Percentiles rank a stretch among this genome's conserved stretches.
Conservation (phyloP, 805 yeast species). For the Pichia thaimueangensis region DNA sequence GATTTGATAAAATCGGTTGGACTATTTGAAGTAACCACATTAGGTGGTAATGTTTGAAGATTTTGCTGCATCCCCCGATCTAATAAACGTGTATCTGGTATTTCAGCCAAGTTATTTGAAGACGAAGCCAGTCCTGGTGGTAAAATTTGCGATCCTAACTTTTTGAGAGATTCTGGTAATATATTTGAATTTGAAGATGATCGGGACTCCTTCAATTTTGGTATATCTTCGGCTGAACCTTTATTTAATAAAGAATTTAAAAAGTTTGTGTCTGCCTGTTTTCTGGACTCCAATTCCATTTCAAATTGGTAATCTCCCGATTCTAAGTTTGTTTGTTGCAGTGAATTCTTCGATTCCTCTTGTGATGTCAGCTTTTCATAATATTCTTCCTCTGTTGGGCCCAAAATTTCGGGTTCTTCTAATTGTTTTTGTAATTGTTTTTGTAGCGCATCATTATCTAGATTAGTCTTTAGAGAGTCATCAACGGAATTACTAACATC, state of each 20-base stretch:
- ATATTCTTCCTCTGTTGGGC: conserved; percentile 14
- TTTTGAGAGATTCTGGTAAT: not conserved
- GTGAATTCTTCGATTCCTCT: not conserved
- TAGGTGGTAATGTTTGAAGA: not conserved
- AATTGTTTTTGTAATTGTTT: conserved; percentile 8
- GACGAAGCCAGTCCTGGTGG: conserved; percentile 1
- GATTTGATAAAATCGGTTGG: not conserved
- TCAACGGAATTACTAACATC: not conserved
- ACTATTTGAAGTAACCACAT: not conserved
- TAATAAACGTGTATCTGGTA: not conserved
- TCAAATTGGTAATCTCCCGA: conserved; percentile 18
- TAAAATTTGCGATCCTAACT: not conserved
- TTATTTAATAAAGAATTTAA: conserved; percentile 17
- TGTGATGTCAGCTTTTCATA: not conserved
- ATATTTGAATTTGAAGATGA: not conserved
- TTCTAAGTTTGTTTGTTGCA: not conserved
- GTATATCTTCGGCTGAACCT: not conserved
- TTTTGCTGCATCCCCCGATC: not conserved
- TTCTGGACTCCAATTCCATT: conserved; percentile 16
- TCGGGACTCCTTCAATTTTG: too few relatives aligned
- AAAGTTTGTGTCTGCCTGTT: conserved; percentile 20
- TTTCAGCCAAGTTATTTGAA: too few relatives aligned
- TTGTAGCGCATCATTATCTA: not conserved
- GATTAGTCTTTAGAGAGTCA: not conserved
- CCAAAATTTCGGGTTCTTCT: conserved; percentile 12